phyloP scores from a whole-genome alignment of 495 filamentous ascomycete genomes.

The Neurospora sp. region DNA sequence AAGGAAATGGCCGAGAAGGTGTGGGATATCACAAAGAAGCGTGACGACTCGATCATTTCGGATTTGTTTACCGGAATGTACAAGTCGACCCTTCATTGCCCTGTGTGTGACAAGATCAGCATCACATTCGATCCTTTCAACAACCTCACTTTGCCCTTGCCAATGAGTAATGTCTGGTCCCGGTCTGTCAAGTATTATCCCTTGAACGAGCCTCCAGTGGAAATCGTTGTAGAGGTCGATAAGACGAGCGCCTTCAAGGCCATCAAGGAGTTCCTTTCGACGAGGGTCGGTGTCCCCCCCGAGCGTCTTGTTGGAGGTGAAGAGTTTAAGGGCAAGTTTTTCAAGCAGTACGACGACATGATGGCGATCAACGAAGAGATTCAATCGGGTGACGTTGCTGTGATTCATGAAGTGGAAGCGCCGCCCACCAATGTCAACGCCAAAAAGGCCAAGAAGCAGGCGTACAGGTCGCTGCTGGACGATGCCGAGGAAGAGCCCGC shows the following conservation, averaged over 20 bases:
- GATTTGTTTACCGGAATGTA: constrained; percentile 96
- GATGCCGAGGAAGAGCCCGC: constrained; percentile 50
- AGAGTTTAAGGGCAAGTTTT: constrained; percentile 71
- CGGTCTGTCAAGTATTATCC: constrained; percentile 66
- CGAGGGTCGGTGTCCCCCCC: constrained; percentile 49
- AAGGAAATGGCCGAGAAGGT: constrained; percentile 73
- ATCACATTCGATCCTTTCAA: constrained; percentile 99
- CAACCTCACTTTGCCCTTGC: constrained; percentile 82
- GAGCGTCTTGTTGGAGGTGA: constrained; percentile 64
- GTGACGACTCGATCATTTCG: constrained; percentile 89
- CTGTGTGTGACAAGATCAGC: constrained; percentile 84
- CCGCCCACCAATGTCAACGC: constrained; percentile 57
- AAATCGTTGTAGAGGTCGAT: constrained; percentile 78
- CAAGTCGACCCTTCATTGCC: constrained; percentile 92
- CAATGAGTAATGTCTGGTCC: constrained; percentile 67
- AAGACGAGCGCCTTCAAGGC: constrained; percentile 63
- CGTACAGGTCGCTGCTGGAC: constrained; percentile 31
- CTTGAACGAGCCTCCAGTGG: constrained; percentile 49
- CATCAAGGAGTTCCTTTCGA: constrained; percentile 68
- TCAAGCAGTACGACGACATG: constrained; percentile 64
- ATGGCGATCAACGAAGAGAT: constrained; percentile 61
- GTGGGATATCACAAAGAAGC: constrained; percentile 83
- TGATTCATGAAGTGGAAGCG: constrained; percentile 71
- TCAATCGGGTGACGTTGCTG: constrained; percentile 48
- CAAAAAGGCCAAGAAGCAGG: constrained; percentile 34